phyloP scores from a whole-genome alignment of 2,329 filamentous ascomycete genomes.

The Nigrospora sphaerica region DNA sequence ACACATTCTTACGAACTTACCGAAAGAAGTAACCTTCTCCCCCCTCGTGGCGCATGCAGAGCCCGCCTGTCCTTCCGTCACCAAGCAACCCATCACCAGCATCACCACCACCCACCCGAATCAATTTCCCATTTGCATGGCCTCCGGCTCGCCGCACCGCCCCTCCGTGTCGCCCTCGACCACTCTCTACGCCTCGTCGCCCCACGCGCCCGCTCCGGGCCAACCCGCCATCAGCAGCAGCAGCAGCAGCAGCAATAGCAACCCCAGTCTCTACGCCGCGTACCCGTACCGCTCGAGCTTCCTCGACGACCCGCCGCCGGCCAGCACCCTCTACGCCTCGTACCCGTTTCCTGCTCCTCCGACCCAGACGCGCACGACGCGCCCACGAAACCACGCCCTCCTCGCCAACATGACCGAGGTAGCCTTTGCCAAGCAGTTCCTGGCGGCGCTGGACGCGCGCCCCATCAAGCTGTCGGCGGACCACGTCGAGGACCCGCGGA shows the following conservation, averaged over 20 bases:
- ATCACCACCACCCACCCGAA: too few relatives aligned
- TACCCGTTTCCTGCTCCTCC: constrained; percentile 8
- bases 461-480: constrained; percentile 79
- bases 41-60: too few relatives aligned
- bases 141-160: too few relatives aligned
- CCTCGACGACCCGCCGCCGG: background rate
- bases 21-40: too few relatives aligned
- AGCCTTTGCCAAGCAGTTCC: constrained; percentile 76
- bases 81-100: too few relatives aligned
- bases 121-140: too few relatives aligned
- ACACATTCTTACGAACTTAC: too few relatives aligned
- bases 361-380: too few relatives aligned
- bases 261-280: background rate
- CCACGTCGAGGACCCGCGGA: constrained; percentile 80
- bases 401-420: constrained; percentile 66
- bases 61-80: too few relatives aligned
- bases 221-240: background rate
- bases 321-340: constrained; percentile 6
- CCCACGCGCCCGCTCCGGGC: too few relatives aligned
- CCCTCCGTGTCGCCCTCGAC: too few relatives aligned
- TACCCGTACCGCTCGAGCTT: background rate
- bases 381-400: background rate
- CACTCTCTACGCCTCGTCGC: too few relatives aligned
- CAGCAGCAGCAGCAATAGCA: background rate
- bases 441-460: constrained; percentile 70